Base-by-base conservation (phyloP, 768 basidiomycete genomes). In the Fistulinella prunicolor region DNA sequence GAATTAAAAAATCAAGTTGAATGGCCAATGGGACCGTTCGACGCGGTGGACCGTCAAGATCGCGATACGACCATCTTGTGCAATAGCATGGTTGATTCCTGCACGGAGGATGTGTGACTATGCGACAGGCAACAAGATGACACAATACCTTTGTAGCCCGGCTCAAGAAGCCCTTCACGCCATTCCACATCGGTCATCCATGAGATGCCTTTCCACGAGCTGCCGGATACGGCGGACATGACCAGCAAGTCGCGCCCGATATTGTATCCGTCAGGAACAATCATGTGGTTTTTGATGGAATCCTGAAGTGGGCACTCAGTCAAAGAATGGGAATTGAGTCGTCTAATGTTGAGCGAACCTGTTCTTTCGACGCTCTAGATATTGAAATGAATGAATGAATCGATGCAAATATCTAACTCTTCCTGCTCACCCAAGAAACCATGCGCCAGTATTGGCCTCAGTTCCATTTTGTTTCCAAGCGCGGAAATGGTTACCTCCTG, bases 391-490 rank as follows among this genome's bases (percentile, higher is more conserved):
- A 32, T 47, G 23, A n/a, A 42, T 52, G 16, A 50, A 34, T 49
- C 23, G 46, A 26, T 17, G 17, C 21, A 38, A 12, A 17, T 30
- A 35, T 19, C 45, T 10, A 20, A 19, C 6, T 36, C 3, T 13
- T 36, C 53, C 8, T 32, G 72, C 80, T 35, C 61, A 86, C 87
- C 80, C 89, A 9, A 94, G 71, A 59, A 93, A 93, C 90, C 90
- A 93, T 8, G 90, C 90, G 1, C 85, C 81, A 40, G 79, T 85
- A 57, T 83, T 71, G 0, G 79, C 87, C 16, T 71, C 59, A 0
- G 85, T 82, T 3, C 89, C 90, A 55, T 91, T 89, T 73, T 94
- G 90, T 60, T 81, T 83, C 90, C 90, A 94, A 8, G 89, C 89
- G 41, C 90, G 78, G 59, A 89, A 94, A 61, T 94, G 92, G 48